These are phyloP conservation scores for Rhizoclosmatium sp. DNA, from an alignment of 192 early-diverging fungal species.

Conservation along the genomic window DNA sequence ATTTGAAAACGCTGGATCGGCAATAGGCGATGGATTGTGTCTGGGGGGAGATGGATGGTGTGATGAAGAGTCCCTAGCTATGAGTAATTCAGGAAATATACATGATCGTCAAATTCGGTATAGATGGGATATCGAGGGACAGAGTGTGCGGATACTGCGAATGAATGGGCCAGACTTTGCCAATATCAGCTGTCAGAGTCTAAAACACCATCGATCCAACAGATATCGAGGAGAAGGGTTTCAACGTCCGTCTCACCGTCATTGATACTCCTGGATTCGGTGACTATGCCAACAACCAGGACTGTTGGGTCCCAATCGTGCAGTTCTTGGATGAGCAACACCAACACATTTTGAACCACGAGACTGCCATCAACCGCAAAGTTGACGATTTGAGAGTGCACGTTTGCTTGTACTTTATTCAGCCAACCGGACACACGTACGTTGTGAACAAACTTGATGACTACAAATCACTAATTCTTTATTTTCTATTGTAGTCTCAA, in stretches of 20 bases:
- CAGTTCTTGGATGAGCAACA: slow-evolving; percentile 99
- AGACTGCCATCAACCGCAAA: slow-evolving; percentile 84
- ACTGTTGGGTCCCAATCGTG: slow-evolving; percentile 97
- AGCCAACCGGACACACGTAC: slow-evolving; percentile 95
- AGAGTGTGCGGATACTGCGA: too few species aligned
- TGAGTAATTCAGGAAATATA: too few species aligned
- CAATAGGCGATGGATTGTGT: too few species aligned
- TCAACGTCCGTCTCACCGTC: slow-evolving; percentile 94
- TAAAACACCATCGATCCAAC: not conserved
- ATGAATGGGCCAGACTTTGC: too few species aligned
- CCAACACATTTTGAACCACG: slow-evolving; percentile 91
- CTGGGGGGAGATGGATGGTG: too few species aligned
- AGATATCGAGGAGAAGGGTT: slow-evolving; percentile 97
- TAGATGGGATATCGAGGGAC: too few species aligned
- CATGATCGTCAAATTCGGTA: too few species aligned
- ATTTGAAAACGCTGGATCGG: not conserved
- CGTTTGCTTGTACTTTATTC: slow-evolving; percentile 98
- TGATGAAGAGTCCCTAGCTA: too few species aligned
- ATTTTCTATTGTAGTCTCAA: slow-evolving; percentile 60
- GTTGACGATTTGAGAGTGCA: slow-evolving; percentile 96
- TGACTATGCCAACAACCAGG: slow-evolving; percentile 78
- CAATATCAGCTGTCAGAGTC: too few species aligned
- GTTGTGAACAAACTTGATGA: not conserved
- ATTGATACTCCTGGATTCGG: slow-evolving; percentile 90
- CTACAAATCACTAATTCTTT: slow-evolving; percentile 23